Evolutionary conservation across 1,284 basidiomycete genomes (phyloP).

Genomic region (Sphagnurus paluster): DNA sequence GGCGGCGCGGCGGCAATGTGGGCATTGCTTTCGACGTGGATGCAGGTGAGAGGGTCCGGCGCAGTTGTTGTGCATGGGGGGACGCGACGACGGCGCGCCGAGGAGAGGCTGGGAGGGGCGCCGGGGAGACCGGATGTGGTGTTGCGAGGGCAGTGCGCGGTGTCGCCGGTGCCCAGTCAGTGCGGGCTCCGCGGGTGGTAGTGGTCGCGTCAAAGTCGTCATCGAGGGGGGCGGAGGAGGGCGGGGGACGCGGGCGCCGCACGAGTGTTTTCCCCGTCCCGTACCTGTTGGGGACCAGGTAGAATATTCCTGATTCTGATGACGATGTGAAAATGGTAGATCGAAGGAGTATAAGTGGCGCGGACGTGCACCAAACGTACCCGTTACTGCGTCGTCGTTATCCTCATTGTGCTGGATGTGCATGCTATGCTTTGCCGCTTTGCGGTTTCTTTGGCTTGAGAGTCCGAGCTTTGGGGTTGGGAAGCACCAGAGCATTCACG

Average conservation of each 20-base stretch:
- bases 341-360: no score
- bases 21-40: not conserved
- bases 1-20: not conserved
- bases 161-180: no score
- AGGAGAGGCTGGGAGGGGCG: no score
- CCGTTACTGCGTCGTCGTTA: slow-evolving; percentile 3
- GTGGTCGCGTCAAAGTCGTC: slow-evolving; percentile 34
- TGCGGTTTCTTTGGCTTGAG: slow-evolving; percentile 4
- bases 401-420: slow-evolving; percentile 1
- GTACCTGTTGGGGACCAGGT: slow-evolving; percentile 25
- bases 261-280: slow-evolving; percentile 21
- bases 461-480: slow-evolving; percentile 13
- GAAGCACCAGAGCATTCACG: slow-evolving; percentile 12
- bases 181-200: slow-evolving; percentile 21
- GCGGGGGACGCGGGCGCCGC: slow-evolving; percentile 25
- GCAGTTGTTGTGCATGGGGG: slow-evolving; percentile 12
- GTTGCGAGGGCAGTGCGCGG: no score
- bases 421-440: not conserved
- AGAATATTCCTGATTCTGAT: slow-evolving; percentile 25
- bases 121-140: no score
- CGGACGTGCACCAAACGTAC: no score
- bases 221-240: slow-evolving; percentile 27
- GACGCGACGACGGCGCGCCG: slow-evolving; percentile 14
- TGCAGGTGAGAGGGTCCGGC: not conserved
- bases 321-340: no score